Evolutionary conservation across 441 rosid genomes (phyloP).

Genomic region (Metrosideros polymorpha): DNA sequence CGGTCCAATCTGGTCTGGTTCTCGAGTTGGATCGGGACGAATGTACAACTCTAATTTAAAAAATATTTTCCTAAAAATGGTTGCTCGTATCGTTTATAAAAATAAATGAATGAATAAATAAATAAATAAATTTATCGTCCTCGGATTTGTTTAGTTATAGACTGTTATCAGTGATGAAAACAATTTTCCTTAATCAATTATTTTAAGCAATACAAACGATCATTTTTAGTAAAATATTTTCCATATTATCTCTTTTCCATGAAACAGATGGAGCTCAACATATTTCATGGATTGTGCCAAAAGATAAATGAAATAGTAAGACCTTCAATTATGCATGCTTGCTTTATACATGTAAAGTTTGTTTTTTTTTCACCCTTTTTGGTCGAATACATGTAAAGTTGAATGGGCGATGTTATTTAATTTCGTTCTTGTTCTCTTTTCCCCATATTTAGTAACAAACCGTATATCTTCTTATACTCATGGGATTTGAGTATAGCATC

Average conservation of each 20-base stretch:
- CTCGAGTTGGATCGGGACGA: too few relatives aligned
- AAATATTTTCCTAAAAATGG: neutral
- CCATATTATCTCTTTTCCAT: too few relatives aligned
- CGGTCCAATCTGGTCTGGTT: too few relatives aligned
- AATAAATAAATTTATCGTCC: too few relatives aligned
- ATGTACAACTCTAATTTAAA: too few relatives aligned
- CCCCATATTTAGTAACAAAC: neutral
- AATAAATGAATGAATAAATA: too few relatives aligned
- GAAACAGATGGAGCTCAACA: too few relatives aligned
- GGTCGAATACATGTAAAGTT: neutral
- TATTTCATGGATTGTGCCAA: neutral
- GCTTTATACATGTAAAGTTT: too few relatives aligned
- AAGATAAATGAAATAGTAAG: neutral
- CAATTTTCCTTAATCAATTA: neutral
- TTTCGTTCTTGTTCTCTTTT: neutral
- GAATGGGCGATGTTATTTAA: neutral
- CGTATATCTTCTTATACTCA: neutral
- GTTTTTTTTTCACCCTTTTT: too few relatives aligned
- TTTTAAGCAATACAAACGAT: neutral
- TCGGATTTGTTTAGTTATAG: neutral
- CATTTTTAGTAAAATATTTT: neutral
- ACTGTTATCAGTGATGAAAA: neutral
- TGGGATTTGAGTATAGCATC: neutral
- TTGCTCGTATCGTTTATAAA: too few relatives aligned
- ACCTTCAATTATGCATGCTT: neutral